These are phyloP conservation scores for Bretziella fagacearum DNA, from an alignment of 2,329 filamentous ascomycete genomes.

Conservation along the genomic window DNA sequence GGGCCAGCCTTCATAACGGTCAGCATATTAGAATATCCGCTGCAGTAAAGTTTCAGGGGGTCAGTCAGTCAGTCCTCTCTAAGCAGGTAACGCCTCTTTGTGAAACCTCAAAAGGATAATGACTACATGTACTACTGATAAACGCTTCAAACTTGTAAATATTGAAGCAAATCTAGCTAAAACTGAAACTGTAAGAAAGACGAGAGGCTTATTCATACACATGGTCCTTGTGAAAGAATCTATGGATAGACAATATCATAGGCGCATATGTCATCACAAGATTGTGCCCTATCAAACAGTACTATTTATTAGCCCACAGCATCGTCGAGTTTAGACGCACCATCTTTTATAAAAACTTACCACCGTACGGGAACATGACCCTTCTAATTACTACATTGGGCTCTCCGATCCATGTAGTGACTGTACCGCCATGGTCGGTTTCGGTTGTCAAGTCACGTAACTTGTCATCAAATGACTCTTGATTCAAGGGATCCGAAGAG, in stretches of 20 bases:
- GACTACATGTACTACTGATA: too few species aligned
- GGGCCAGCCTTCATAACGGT: too few species aligned
- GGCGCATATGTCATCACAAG: constrained; percentile 48
- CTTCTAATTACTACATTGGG: constrained; percentile 34
- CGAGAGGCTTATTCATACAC: neutral
- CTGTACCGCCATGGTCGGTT: constrained; percentile 31
- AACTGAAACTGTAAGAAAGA: too few species aligned
- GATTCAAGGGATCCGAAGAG: constrained; percentile 22
- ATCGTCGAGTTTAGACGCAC: too few species aligned
- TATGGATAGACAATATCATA: constrained; percentile 46
- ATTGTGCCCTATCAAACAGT: constrained; percentile 42
- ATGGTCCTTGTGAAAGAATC: constrained; percentile 36
- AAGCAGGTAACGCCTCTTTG: too few species aligned
- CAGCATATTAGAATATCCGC: too few species aligned
- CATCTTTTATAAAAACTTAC: constrained; percentile 28
- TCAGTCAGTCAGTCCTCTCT: too few species aligned
- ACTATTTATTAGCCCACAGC: neutral
- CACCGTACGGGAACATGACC: constrained; percentile 37
- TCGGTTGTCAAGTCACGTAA: constrained; percentile 30
- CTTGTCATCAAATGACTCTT: constrained; percentile 25
- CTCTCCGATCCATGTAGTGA: constrained; percentile 28
- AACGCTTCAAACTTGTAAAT: too few species aligned
- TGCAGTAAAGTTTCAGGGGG: too few species aligned
- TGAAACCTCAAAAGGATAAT: too few species aligned
- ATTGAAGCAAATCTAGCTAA: too few species aligned